Evolutionary conservation across 306 rosid species (phyloP).

Genomic region (Bauhinia variegata): DNA sequence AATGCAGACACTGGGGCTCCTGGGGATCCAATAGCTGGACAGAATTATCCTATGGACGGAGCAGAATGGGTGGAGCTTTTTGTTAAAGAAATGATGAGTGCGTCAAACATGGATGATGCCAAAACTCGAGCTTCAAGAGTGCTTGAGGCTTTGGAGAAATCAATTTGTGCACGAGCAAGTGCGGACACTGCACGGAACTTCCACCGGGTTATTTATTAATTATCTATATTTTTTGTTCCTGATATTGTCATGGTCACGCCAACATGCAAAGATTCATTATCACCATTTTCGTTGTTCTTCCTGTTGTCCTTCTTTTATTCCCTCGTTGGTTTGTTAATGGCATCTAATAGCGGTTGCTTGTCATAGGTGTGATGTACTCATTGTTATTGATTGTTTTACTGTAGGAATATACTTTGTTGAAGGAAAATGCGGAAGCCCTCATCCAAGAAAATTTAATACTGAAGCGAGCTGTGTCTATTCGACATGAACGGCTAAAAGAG

Average conservation of each 20-base stretch:
- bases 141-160: slow-evolving; percentile 76
- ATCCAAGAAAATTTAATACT: slow-evolving; percentile 74
- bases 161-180: slow-evolving; percentile 60
- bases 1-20: slow-evolving; percentile 48
- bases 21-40: slow-evolving; percentile 40
- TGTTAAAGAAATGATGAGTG: slow-evolving; percentile 79
- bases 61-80: slow-evolving; percentile 84
- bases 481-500: slow-evolving; percentile 79
- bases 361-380: slow-evolving; percentile 19
- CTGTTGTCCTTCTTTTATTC: neutral
- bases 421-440: slow-evolving; percentile 75
- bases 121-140: slow-evolving; percentile 75
- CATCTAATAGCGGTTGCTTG: neutral
- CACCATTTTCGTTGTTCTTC: neutral
- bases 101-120: slow-evolving; percentile 81
- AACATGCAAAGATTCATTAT: slow-evolving; percentile 3
- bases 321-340: neutral
- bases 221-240: neutral
- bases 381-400: slow-evolving; percentile 7
- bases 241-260: neutral
- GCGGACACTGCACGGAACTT: slow-evolving; percentile 61
- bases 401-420: slow-evolving; percentile 74
- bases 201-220: slow-evolving; percentile 52
- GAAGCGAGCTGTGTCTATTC: slow-evolving; percentile 75
- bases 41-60: slow-evolving; percentile 58